These are phyloP conservation scores for Solanum habrochaites DNA, from an alignment of 257 asterid genomes.

Conservation along the genomic window DNA sequence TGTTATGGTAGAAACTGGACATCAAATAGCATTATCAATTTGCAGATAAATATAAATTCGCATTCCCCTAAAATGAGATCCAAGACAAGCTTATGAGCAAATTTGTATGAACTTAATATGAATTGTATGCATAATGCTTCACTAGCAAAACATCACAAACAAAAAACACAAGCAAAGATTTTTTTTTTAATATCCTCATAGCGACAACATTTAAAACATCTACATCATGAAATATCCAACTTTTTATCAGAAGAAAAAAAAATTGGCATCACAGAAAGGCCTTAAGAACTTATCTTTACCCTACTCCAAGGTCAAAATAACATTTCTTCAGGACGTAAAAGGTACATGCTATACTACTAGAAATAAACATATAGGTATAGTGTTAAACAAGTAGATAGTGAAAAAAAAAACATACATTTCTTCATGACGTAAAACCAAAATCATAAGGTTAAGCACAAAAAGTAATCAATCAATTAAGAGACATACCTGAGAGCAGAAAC, in stretches of 20 bases:
- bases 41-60: neutral
- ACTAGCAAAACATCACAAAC: neutral
- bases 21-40: neutral
- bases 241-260: neutral
- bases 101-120: neutral
- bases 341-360: neutral
- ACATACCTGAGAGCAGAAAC: conserved; percentile 53
- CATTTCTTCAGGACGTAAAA: too few species aligned
- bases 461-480: neutral
- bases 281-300: neutral
- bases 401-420: neutral
- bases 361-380: neutral
- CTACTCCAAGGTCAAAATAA: neutral
- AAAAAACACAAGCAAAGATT: neutral
- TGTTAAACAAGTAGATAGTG: neutral
- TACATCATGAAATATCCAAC: neutral
- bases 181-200: neutral
- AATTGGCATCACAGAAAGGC: neutral
- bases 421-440: neutral
- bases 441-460: neutral
- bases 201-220: neutral
- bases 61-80: neutral
- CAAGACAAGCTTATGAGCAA: neutral
- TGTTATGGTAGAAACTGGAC: conserved; percentile 27
- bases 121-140: neutral